A percentile compares a stretch with the other conserved stretches of the same genome.
Conservation (phyloP, 768 basidiomycete species). For the Boletus barrowsii region DNA sequence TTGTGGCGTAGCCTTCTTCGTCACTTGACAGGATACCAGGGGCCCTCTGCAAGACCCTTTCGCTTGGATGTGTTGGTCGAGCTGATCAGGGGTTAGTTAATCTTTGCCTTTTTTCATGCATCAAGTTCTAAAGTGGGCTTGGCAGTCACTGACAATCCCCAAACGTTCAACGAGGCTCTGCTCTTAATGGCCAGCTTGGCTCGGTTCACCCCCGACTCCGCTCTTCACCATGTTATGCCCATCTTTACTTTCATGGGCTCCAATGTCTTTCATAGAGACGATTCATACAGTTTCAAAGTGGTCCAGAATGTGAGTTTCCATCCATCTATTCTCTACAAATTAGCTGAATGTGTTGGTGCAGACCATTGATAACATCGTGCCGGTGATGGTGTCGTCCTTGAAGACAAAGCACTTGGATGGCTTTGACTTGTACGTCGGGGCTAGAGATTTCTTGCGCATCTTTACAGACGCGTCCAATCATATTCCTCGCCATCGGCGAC, state of each 20-base stretch:
- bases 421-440: conserved; percentile 62
- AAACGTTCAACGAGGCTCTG: conserved; percentile 91
- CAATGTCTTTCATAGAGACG: conserved; percentile 96
- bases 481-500: conserved; percentile 89
- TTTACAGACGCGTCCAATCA: conserved; percentile 93
- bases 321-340: neutral
- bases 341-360: conserved; percentile 27
- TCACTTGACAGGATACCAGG: conserved; percentile 36
- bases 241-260: conserved; percentile 99
- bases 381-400: conserved; percentile 84
- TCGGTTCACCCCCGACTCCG: conserved; percentile 82
- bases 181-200: conserved; percentile 84
- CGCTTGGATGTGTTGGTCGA: conserved; percentile 86
- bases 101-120: neutral
- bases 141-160: conserved; percentile 83
- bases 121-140: neutral
- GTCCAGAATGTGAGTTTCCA: conserved; percentile 72
- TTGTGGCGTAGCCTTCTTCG: neutral
- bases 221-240: conserved; percentile 94
- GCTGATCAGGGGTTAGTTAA: conserved; percentile 64
- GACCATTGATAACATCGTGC: conserved; percentile 93
- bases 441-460: conserved; percentile 80
- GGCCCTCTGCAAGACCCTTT: conserved; percentile 54
- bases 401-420: conserved; percentile 51
- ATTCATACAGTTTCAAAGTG: conserved; percentile 91